phyloP scores from a whole-genome alignment of 345 rosid species.

The Citrus inodora region DNA sequence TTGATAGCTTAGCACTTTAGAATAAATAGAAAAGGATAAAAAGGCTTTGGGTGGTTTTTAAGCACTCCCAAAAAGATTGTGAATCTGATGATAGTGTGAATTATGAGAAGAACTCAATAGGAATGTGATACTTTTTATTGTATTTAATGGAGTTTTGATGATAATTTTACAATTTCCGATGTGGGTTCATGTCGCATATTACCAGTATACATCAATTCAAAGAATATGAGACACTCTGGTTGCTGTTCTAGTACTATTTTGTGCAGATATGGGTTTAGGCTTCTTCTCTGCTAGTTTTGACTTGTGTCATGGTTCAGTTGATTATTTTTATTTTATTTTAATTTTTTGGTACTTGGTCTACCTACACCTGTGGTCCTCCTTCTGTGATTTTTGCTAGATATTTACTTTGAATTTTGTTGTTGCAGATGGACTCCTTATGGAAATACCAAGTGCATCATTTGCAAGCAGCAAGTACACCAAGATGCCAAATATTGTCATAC shows the following conservation, averaged over 20 bases:
- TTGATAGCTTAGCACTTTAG: not conserved
- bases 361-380: not conserved
- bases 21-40: not conserved
- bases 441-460: slow-evolving; percentile 82
- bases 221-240: no score
- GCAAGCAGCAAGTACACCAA: slow-evolving; percentile 99
- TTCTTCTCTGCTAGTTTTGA: not conserved
- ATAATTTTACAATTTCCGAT: not conserved
- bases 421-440: slow-evolving; percentile 92
- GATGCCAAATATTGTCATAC: slow-evolving; percentile 97
- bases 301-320: not conserved
- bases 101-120: not conserved
- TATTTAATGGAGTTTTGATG: not conserved
- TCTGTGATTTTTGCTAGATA: not conserved
- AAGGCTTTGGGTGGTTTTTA: not conserved
- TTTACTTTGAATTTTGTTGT: slow-evolving; percentile 7
- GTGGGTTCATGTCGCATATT: not conserved
- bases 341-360: not conserved
- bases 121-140: not conserved
- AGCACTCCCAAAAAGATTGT: not conserved
- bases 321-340: not conserved
- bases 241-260: not conserved
- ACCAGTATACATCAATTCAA: not conserved
- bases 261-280: not conserved
- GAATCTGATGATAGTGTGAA: not conserved